Percentiles rank a stretch among this genome's conserved stretches.
Evolutionary conservation across 1,284 basidiomycete genomes (phyloP).

Genomic region (Leccinum ponderosum): DNA sequence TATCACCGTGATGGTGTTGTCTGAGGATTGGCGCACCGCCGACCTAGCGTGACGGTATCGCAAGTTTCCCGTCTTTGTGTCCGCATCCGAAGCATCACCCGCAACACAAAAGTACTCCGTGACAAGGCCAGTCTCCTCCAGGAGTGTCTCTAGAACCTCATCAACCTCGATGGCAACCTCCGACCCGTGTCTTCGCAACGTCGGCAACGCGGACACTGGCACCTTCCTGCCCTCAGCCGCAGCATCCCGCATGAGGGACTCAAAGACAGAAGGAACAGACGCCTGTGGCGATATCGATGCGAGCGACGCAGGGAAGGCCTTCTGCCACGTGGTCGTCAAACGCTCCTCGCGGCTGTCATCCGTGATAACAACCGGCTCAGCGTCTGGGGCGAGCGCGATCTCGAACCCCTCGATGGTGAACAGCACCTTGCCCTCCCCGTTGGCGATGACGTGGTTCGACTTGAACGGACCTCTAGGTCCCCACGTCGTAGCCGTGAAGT

Average conservation of each 20-base stretch:
- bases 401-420: constrained; percentile 34
- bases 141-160: constrained; percentile 13
- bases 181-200: too few relatives aligned
- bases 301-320: constrained; percentile 22
- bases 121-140: constrained; percentile 16
- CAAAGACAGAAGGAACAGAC: constrained; percentile 20
- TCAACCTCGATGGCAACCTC: constrained; percentile 11
- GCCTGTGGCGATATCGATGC: not conserved
- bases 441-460: constrained; percentile 29
- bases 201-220: too few relatives aligned
- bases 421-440: constrained; percentile 28
- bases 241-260: too few relatives aligned
- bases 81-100: too few relatives aligned
- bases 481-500: constrained; percentile 25
- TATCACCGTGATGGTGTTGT: too few relatives aligned
- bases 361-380: constrained; percentile 25
- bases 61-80: too few relatives aligned
- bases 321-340: constrained; percentile 31
- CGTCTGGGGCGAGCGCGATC: constrained; percentile 29
- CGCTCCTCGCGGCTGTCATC: constrained; percentile 27
- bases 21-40: too few relatives aligned
- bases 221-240: too few relatives aligned
- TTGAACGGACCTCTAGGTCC: constrained; percentile 28
- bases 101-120: constrained; percentile 20
- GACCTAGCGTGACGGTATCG: too few relatives aligned